Conservation (phyloP, 1,284 basidiomycete genomes). For the Sanghuangporus baumii region DNA sequence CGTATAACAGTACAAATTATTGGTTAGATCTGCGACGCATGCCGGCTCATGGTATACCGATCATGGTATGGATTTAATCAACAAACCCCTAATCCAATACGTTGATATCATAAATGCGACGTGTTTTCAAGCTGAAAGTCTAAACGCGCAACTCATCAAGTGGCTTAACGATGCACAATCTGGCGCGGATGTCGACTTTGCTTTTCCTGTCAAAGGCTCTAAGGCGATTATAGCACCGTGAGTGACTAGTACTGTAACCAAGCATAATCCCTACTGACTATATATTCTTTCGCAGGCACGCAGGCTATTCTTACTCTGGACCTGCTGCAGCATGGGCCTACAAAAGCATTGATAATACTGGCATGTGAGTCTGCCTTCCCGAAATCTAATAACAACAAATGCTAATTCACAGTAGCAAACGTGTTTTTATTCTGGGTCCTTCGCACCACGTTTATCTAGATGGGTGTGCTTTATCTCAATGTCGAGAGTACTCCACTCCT, state of each 20-base stretch:
- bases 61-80: constrained; percentile 42
- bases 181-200: constrained; percentile 39
- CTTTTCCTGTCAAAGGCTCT: constrained; percentile 65
- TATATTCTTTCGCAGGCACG: constrained; percentile 61
- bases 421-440: constrained; percentile 93
- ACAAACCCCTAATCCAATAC: background rate
- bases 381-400: background rate
- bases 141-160: constrained; percentile 54
- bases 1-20: constrained; percentile 8
- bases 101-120: background rate
- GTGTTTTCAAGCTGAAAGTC: constrained; percentile 39
- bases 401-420: constrained; percentile 53
- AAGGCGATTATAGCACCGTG: constrained; percentile 97
- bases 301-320: constrained; percentile 94
- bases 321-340: constrained; percentile 96
- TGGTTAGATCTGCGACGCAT: constrained; percentile 64
- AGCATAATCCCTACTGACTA: background rate
- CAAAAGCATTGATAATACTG: constrained; percentile 73
- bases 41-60: constrained; percentile 89
- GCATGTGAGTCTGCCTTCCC: constrained; percentile 55
- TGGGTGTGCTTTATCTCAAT: constrained; percentile 81
- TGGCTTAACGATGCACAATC: constrained; percentile 63
- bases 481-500: constrained; percentile 78
- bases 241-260: constrained; percentile 26
- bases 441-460: constrained; percentile 90